These are phyloP conservation scores for Sicyos edulis DNA, from an alignment of 306 rosid genomes.

Conservation along the genomic window DNA sequence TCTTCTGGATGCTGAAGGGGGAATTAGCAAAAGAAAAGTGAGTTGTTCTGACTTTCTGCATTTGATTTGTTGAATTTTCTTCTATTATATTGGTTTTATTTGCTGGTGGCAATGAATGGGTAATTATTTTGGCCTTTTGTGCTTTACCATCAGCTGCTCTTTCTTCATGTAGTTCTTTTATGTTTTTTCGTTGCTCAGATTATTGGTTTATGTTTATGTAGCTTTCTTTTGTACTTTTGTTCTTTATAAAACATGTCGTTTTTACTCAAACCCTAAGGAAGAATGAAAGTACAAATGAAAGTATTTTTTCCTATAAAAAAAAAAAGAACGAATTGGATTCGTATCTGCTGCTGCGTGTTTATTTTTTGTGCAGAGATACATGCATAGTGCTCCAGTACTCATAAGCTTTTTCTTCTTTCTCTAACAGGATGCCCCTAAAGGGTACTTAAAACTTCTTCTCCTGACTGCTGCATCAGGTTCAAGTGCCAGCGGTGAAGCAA, in stretches of 20 bases:
- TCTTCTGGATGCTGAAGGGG: constrained; percentile 84
- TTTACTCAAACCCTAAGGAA: not conserved
- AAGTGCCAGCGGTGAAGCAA: constrained; percentile 75
- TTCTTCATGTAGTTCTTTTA: not conserved
- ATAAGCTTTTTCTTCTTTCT: not conserved
- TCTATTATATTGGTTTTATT: constrained; percentile 12
- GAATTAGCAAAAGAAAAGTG: constrained; percentile 92
- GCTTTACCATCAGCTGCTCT: not conserved
- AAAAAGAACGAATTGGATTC: not conserved
- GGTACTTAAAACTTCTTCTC: constrained; percentile 88
- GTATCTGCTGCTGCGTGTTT: not conserved
- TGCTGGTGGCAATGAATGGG: not conserved
- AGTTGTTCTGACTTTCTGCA: constrained; percentile 26
- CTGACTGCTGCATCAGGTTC: constrained; percentile 92
- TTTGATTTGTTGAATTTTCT: constrained; percentile 21
- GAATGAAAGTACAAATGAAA: too few species aligned
- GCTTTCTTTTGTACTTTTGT: constrained; percentile 5
- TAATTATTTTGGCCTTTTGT: not conserved
- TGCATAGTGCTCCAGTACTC: constrained; percentile 11
- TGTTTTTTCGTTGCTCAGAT: not conserved
- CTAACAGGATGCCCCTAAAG: constrained; percentile 83
- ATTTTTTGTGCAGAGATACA: constrained; percentile 2
- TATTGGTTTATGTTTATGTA: constrained; percentile 4
- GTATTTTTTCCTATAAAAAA: too few species aligned
- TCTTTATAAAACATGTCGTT: not conserved